Percentiles rank a stretch among this genome's conserved stretches.
Conservation (phyloP, 805 yeast species). For the Candida fluviatilis region DNA sequence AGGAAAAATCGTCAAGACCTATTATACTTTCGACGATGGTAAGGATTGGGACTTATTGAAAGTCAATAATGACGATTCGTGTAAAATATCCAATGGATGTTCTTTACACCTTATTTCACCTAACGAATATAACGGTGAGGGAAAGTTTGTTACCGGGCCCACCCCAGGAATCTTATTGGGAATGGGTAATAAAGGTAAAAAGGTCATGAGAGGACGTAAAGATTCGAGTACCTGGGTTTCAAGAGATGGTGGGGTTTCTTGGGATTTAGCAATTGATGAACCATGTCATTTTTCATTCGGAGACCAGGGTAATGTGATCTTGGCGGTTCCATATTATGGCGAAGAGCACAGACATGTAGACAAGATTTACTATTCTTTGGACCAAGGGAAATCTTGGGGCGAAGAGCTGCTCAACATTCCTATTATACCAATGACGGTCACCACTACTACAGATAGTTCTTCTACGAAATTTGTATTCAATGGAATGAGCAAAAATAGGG, state of each 20-base stretch:
- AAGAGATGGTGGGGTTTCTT: conserved; percentile 72
- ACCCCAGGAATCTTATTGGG: conserved; percentile 47
- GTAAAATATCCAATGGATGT: conserved; percentile 45
- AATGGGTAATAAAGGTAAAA: conserved; percentile 30
- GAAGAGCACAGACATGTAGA: conserved; percentile 27
- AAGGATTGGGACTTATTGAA: conserved; percentile 47
- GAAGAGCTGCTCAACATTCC: conserved; percentile 43
- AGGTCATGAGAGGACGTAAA: conserved; percentile 11
- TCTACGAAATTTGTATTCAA: conserved; percentile 52
- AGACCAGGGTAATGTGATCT: conserved; percentile 70
- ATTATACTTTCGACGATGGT: conserved; percentile 52
- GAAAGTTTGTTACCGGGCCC: conserved; percentile 44
- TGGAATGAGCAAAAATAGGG: conserved; percentile 29
- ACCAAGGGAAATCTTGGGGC: conserved; percentile 70
- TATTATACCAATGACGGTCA: conserved; percentile 38
- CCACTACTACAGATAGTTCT: conserved; percentile 69
- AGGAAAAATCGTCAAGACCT: conserved; percentile 21
- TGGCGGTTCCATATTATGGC: conserved; percentile 47
- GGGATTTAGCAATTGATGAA: conserved; percentile 54
- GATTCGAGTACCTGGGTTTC: conserved; percentile 55
- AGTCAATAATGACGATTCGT: conserved; percentile 41
- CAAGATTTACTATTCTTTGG: conserved; percentile 51
- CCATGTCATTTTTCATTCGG: conserved; percentile 61
- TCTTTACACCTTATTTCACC: conserved; percentile 40
- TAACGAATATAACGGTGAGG: conserved; percentile 35